Conservation (phyloP, 331 rosid genomes). For the Acacia pycnantha region DNA sequence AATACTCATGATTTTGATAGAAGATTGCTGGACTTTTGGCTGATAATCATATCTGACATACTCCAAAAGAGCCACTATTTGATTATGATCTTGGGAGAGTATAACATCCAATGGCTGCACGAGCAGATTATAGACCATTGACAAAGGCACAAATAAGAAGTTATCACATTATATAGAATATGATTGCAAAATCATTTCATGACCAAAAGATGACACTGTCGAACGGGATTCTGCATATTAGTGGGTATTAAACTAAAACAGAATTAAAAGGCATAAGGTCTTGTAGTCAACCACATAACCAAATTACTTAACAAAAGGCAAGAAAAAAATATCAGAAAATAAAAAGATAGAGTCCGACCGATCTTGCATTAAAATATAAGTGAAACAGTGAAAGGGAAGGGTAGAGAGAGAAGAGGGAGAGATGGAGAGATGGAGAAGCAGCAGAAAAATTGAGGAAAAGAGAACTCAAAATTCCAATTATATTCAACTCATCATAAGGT, state of each 20-base stretch:
- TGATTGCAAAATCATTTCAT: neutral
- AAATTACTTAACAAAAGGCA: neutral
- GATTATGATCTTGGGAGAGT: conserved; percentile 93
- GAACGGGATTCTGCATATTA: neutral
- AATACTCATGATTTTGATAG: conserved; percentile 93
- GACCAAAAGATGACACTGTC: neutral
- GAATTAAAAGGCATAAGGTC: neutral
- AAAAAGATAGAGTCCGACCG: neutral
- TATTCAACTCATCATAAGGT: neutral
- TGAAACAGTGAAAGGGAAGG: neutral
- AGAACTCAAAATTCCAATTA: neutral
- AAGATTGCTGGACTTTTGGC: conserved; percentile 84
- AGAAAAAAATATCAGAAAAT: neutral
- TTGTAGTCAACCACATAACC: neutral
- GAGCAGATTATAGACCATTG: conserved; percentile 29
- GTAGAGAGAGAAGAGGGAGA: neutral
- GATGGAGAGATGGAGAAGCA: neutral
- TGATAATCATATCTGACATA: conserved; percentile 92
- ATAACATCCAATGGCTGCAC: conserved; percentile 95
- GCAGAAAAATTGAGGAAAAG: neutral
- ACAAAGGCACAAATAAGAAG: conserved; percentile 2
- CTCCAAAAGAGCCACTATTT: conserved; percentile 87
- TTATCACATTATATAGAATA: neutral
- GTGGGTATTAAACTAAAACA: neutral
- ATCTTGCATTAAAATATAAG: neutral